Evolutionary conservation across 257 asterid genomes (phyloP), one percentile per base, ranked within the genome.

Genomic region (Przewalskia tangutica): DNA sequence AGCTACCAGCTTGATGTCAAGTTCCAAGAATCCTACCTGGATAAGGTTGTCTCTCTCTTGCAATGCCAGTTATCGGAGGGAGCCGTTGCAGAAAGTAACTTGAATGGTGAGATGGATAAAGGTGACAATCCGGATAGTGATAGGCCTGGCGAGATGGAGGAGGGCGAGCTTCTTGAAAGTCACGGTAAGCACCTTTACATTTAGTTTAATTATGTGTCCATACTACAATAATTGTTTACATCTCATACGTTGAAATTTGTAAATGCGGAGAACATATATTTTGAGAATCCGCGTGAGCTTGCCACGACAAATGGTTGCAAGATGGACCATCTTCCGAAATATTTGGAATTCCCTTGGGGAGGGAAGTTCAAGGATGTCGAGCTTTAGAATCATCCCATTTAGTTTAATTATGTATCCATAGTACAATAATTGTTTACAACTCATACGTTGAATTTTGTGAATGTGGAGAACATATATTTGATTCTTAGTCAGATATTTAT

Each of bases 31-130:
- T 94, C 92, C 42, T 94, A 96, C 88, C 88, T 96, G 42, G 88
- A 85, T 55, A 91, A 92, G 90, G 97, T 94, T 86, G 99, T 94
- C 85, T 86, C 91, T 82, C 97, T 96, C 82, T 86, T 96, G 90
- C 97, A 96, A 83, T 96, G 99, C 85, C 89, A 96, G 80, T 84
- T 96, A 83, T 87, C 95, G 8, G 99, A 96, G 90, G 99, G 99
- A 83, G 97, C 95, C 77, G 89, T 91, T 84, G 86, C 89, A 84
- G 97, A 88, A 82, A 87, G 84, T 86, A 88, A 76, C 75, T n/a
- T 86, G 79, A 85, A 73, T 48, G 91, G 63, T 50, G 90, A 86
- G 58, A 62, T 20, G 81, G 89, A 84, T 58, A 81, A 62, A 80
- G 71, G 79, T 87, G 68, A 14, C 67, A 85, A 84, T 84, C 83